A percentile compares a stretch with the other conserved stretches of the same genome.
phyloP scores from a whole-genome alignment of 352 stramenopile species.

The Lagenidium sp. region DNA sequence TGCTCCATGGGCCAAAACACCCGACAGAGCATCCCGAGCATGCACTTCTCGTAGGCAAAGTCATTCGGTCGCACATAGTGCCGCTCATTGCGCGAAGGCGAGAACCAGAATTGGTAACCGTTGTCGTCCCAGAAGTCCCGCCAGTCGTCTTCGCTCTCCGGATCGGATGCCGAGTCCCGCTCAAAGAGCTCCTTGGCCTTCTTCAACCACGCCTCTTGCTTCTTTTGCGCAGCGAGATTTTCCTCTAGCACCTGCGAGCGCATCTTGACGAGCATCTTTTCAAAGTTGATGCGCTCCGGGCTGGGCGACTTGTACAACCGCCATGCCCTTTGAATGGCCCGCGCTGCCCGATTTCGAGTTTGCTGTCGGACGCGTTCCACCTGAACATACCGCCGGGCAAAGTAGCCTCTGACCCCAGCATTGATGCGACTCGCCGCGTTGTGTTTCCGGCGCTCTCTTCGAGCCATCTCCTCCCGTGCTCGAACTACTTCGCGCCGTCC shows the following conservation, averaged over 20 bases:
- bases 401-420: slow-evolving; percentile 50
- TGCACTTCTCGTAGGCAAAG: slow-evolving; percentile 28
- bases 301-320: slow-evolving; percentile 30
- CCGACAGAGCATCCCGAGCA: slow-evolving; percentile 52
- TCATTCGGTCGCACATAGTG: slow-evolving; percentile 65
- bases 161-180: slow-evolving; percentile 63
- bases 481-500: slow-evolving; percentile 25
- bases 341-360: slow-evolving; percentile 26
- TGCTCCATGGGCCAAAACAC: slow-evolving; percentile 72
- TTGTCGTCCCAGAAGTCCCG: slow-evolving; percentile 51
- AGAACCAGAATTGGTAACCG: slow-evolving; percentile 75
- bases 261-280: slow-evolving; percentile 42
- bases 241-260: slow-evolving; percentile 38
- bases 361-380: slow-evolving; percentile 21
- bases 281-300: slow-evolving; percentile 27
- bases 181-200: slow-evolving; percentile 35
- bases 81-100: slow-evolving; percentile 47
- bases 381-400: slow-evolving; percentile 33
- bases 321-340: slow-evolving; percentile 47
- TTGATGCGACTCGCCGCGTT: slow-evolving; percentile 58
- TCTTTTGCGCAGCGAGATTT: slow-evolving; percentile 20
- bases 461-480: slow-evolving; percentile 19
- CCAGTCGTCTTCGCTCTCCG: slow-evolving; percentile 75
- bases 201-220: slow-evolving; percentile 40
- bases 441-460: slow-evolving; percentile 19